Base-by-base conservation (phyloP, 176 grass and related monocot genomes). In the Phoenix dactylifera region DNA sequence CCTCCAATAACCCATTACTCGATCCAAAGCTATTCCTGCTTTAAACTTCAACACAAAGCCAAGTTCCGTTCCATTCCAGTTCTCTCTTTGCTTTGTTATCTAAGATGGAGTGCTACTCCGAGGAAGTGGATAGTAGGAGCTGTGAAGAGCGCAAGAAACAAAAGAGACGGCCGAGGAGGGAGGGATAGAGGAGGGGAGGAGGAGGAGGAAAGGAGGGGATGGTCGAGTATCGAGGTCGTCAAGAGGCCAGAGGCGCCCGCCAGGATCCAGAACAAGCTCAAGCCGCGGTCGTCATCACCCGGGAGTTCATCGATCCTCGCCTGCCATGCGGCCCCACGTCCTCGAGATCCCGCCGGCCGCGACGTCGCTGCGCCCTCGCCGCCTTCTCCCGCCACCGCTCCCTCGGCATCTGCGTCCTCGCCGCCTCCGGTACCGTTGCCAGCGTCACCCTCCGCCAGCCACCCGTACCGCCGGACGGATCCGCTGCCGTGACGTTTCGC, bases 201-300 rank as follows among this genome's bases (percentile, higher is more conserved):
- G n/a, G n/a, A n/a, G n/a, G n/a, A n/a, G n/a, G 3, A 75, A 54
- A 15, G 66, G 32, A 1, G 81, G 80, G 9, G 79, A 98, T 29
- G 94, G 82, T 6, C 93, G 56, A 88, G 78, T 58, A 75, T 92
- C 49, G 93, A 92, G 85, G 56, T 79, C 51, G 50, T 59, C 15
- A 92, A 85, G 75, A 78, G 86, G 63, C 78, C 18, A 18, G 93
- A 16, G 93, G 93, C 22, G 87, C 0, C 93, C 93, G 7, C 87
- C 66, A 49, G 93, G 93, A 16, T 98, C 93, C 32, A 98, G 84
- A 98, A 98, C 76, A 80, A 76, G 78, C 87, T 84, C 1, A 98
- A 92, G 78, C 81, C 93, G 15, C 84, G 7, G 79, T 92, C 35
- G 79, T 98, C 55, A 83, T 98, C 84, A 88, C 93, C 50, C 79